These are phyloP conservation scores for Neoarthrinium moseri DNA, from an alignment of 2,329 filamentous ascomycete genomes.

Conservation along the genomic window DNA sequence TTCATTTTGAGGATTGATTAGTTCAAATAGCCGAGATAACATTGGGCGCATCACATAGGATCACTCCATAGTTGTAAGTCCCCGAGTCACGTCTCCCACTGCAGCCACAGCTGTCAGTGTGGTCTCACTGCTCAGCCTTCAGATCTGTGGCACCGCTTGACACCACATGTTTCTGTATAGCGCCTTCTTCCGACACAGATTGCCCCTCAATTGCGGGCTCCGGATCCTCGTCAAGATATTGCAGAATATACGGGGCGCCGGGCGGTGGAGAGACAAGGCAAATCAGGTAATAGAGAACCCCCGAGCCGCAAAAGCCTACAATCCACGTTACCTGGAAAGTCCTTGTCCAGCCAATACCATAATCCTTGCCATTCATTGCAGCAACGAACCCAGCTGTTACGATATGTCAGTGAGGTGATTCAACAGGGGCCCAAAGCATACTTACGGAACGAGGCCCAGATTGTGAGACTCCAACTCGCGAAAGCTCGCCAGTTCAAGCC, in stretches of 20 bases:
- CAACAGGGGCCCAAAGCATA: not conserved
- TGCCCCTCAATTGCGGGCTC: constrained; percentile 1
- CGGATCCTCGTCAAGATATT: constrained; percentile 1
- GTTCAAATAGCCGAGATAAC: too few species aligned
- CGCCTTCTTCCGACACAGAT: not conserved
- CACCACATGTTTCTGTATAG: not conserved
- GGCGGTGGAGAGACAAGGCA: constrained; percentile 11
- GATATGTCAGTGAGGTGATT: not conserved
- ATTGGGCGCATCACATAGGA: too few species aligned
- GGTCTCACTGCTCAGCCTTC: not conserved
- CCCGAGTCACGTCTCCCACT: not conserved
- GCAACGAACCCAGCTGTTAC: constrained; percentile 6
- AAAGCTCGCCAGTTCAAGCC: constrained; percentile 13
- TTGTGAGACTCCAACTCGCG: not conserved
- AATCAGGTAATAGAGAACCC: constrained; percentile 11
- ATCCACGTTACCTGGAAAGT: constrained; percentile 10
- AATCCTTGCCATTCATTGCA: constrained; percentile 7
- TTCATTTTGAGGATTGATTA: too few species aligned
- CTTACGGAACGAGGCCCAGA: constrained; percentile 11
- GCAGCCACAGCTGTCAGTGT: not conserved
- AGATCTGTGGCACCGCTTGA: not conserved
- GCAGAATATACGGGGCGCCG: constrained; percentile 8
- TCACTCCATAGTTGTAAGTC: not conserved
- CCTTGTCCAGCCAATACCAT: constrained; percentile 6
- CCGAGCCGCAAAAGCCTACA: constrained; percentile 7